A percentile compares a stretch with the other conserved stretches of the same genome.
Evolutionary conservation across 2,329 filamentous ascomycete species (phyloP).

Genomic region (Alternaria longipes): DNA sequence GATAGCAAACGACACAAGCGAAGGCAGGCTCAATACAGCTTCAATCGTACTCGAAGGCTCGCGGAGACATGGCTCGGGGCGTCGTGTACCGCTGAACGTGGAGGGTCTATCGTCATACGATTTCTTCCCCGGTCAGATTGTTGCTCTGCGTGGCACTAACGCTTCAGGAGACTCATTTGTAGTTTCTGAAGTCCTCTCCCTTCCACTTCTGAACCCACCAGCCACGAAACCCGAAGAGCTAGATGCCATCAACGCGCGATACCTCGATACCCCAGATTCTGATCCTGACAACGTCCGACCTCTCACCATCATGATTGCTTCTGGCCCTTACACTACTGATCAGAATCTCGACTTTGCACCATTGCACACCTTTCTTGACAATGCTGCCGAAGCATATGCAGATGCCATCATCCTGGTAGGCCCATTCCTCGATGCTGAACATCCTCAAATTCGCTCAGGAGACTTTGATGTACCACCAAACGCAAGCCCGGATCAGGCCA

Average conservation of each 20-base stretch:
- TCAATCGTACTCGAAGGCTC: constrained; percentile 91
- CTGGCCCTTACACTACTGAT: constrained; percentile 91
- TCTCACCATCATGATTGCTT: constrained; percentile 78
- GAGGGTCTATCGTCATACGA: constrained; percentile 74
- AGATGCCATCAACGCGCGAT: constrained; percentile 72
- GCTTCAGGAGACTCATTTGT: constrained; percentile 84
- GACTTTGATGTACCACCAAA: constrained; percentile 56
- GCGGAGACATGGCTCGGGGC: constrained; percentile 80
- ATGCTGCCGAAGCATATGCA: constrained; percentile 76
- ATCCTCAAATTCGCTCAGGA: constrained; percentile 78
- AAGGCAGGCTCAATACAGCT: constrained; percentile 84
- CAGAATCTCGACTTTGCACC: constrained; percentile 92
- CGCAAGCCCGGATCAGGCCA: constrained; percentile 73
- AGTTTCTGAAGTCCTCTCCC: constrained; percentile 76
- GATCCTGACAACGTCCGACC: constrained; percentile 66
- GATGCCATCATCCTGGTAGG: constrained; percentile 84
- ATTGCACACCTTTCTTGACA: constrained; percentile 79
- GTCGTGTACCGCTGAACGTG: constrained; percentile 82
- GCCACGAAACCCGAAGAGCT: constrained; percentile 74
- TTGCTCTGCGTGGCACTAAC: constrained; percentile 87
- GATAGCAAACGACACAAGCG: constrained; percentile 86
- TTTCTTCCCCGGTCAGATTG: constrained; percentile 94
- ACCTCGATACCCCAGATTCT: constrained; percentile 68
- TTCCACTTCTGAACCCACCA: constrained; percentile 78
- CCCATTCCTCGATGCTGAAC: constrained; percentile 90